phyloP scores from a whole-genome alignment of 2,329 filamentous ascomycete genomes.

The Akanthomyces uredinophilus region DNA sequence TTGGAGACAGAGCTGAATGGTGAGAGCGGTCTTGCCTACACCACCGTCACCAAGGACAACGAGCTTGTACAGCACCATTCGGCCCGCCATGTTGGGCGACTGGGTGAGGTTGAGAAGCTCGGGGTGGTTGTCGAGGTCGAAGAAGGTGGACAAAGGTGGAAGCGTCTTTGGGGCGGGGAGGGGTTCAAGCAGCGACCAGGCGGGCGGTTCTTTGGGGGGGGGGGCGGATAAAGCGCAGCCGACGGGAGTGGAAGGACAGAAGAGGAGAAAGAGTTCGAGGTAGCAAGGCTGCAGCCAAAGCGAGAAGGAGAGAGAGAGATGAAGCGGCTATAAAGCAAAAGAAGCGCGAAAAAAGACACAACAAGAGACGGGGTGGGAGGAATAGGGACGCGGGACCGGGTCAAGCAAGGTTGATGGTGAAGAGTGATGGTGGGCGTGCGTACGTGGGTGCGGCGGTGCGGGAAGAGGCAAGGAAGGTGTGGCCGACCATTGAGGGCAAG shows the following conservation, averaged over 20 bases:
- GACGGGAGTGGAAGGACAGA: not conserved
- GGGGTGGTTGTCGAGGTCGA: not conserved
- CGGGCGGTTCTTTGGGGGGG: not conserved
- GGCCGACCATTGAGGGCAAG: not conserved
- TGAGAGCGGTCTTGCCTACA: constrained; percentile 89
- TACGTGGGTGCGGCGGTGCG: not conserved
- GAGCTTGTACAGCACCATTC: constrained; percentile 94
- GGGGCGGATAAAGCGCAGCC: not conserved
- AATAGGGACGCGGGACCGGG: not conserved
- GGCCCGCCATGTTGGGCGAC: constrained; percentile 65
- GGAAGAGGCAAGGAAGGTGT: not conserved
- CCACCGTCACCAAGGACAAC: constrained; percentile 93
- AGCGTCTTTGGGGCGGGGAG: not conserved
- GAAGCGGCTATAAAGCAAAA: constrained; percentile 3
- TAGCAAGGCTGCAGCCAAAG: not conserved
- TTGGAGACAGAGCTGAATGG: constrained; percentile 94
- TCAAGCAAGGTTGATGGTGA: not conserved
- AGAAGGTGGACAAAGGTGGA: not conserved
- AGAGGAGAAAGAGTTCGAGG: not conserved
- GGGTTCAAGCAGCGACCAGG: constrained; percentile 6
- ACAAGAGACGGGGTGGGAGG: constrained; percentile 1
- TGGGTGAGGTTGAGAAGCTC: constrained; percentile 7
- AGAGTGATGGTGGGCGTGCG: not conserved
- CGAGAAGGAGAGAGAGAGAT: not conserved
- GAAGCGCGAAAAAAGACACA: constrained; percentile 1